A percentile compares a stretch with the other conserved stretches of the same genome.
Conservation (phyloP, 2,329 filamentous ascomycete species). For the Calonectria montana region DNA sequence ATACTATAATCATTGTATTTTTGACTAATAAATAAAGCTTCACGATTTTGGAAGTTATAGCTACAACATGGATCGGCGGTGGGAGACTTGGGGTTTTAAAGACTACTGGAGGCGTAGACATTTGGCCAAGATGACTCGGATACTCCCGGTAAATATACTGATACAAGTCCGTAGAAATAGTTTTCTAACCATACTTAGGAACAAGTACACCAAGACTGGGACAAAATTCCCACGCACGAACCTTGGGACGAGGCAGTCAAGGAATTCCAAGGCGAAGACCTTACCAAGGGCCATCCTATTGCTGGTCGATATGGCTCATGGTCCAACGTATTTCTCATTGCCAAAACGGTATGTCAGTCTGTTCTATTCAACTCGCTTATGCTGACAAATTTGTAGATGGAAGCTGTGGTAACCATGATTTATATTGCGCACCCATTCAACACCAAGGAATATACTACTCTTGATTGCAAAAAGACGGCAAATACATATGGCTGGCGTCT, state of each 20-base stretch:
- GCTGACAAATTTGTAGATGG: constrained; percentile 40
- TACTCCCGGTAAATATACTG: constrained; percentile 37
- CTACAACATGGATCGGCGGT: constrained; percentile 29
- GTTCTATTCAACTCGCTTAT: too few relatives aligned
- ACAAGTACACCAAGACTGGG: constrained; percentile 41
- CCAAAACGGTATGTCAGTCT: constrained; percentile 36
- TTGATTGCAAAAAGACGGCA: neutral
- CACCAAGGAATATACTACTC: neutral
- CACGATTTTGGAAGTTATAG: constrained; percentile 44
- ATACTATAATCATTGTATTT: neutral
- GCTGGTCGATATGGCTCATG: constrained; percentile 45
- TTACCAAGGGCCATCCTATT: constrained; percentile 23
- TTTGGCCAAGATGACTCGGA: constrained; percentile 34
- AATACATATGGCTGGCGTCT: constrained; percentile 41
- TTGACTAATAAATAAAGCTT: constrained; percentile 32
- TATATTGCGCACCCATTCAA: constrained; percentile 27
- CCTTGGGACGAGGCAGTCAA: neutral
- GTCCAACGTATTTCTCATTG: constrained; percentile 45
- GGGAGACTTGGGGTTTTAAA: constrained; percentile 17
- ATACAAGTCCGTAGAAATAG: neutral
- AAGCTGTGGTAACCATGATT: constrained; percentile 38
- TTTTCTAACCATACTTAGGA: constrained; percentile 37
- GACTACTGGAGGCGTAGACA: constrained; percentile 33
- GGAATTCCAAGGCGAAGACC: constrained; percentile 28
- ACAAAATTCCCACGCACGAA: constrained; percentile 24